Evolutionary conservation across 352 stramenopile genomes (phyloP), one percentile per base, ranked within the genome.

Genomic region (Pythium vanterpoolii): DNA sequence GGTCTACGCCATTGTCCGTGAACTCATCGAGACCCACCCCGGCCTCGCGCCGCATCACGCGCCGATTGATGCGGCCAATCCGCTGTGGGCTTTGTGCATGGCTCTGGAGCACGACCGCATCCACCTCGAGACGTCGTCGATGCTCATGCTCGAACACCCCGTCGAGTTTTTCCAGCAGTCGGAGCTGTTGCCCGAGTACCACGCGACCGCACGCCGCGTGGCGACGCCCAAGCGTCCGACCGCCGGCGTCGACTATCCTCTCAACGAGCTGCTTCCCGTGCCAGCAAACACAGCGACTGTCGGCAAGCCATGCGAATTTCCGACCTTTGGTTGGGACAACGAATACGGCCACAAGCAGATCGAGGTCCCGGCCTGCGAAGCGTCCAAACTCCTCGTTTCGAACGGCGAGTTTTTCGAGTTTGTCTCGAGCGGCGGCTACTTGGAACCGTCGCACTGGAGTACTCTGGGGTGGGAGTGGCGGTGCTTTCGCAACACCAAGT

Each of bases 391-490:
- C 63, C 88, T 98, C 61, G 79, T 98, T 23, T 98, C 89, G 9
- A 99, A 99, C 74, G 96, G 94, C 56, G 95, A 99, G 69, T 99
- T 96, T 68, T 93, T 76, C 43, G 81, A 98, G 60, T 99, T 99
- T 72, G 96, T 99, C 7, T 73, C 79, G 42, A 83, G 87, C 52
- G 91, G 93, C 38, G 96, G 95, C 9, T 99, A 99, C 82, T 60
- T 89, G 0, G 83, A 93, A 44, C 76, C 85, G 24, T 72, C 88
- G 33, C 91, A 89, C 62, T 99, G 96, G 96, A 86, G 79, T 60
- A 72, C 93, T 33, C 74, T 90, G 23, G 94, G 96, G 26, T 99
- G 96, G 96, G 90, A 90, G 48, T 98, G 96, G 96, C 78, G 90
- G 47, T 90, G 83, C 57, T 97, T 98, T 78, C 83, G 95, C 19